phyloP scores from a whole-genome alignment of 2,329 filamentous ascomycete genomes.

The Macroventuria anomochaeta region DNA sequence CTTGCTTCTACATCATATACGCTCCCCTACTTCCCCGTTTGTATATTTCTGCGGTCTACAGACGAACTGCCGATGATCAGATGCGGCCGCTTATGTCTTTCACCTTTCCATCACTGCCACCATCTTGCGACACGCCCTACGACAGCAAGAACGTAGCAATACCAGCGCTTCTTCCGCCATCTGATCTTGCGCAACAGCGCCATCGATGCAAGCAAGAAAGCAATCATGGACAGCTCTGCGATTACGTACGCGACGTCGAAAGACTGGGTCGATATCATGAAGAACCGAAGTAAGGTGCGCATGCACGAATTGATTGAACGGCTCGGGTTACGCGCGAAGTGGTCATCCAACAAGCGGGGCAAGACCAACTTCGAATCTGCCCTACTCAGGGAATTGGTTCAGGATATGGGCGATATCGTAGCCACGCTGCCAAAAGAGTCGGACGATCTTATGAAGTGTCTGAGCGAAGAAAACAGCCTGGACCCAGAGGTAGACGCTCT shows the following conservation, averaged over 20 bases:
- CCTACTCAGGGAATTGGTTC: conserved; percentile 43
- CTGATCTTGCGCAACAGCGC: background rate
- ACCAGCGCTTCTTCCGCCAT: background rate
- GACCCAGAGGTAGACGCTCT: conserved; percentile 39
- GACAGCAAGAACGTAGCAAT: background rate
- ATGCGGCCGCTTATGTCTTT: conserved; percentile 4
- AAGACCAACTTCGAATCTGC: conserved; percentile 48
- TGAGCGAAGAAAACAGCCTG: conserved; percentile 40
- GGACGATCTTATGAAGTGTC: conserved; percentile 39
- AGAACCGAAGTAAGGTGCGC: conserved; percentile 44
- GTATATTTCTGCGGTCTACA: background rate
- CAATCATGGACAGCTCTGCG: conserved; percentile 32
- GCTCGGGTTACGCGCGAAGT: conserved; percentile 44
- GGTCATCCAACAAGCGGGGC: conserved; percentile 48
- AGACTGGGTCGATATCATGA: conserved; percentile 49
- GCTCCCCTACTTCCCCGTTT: background rate
- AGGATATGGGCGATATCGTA: conserved; percentile 44
- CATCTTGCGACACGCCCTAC: background rate
- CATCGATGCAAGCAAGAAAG: conserved; percentile 17
- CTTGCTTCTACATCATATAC: background rate
- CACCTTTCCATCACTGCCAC: conserved; percentile 3
- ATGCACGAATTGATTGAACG: conserved; percentile 49
- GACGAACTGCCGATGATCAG: conserved; percentile 7
- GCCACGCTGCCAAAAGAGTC: conserved; percentile 43
- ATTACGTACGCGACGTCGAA: conserved; percentile 42